phyloP scores from a whole-genome alignment of 345 rosid genomes.

The Gossypium arboreum region DNA sequence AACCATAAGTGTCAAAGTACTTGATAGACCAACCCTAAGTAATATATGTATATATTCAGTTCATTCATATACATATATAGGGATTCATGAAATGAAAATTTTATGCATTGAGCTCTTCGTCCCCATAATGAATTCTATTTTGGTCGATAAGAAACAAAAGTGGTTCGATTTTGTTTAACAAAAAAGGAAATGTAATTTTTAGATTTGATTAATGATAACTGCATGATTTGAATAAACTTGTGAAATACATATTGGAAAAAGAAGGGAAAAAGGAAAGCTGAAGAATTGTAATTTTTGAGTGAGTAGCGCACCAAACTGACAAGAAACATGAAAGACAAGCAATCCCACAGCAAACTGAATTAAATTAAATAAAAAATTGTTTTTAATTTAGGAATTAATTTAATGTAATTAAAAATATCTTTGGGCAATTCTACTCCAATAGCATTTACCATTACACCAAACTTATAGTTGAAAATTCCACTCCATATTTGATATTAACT shows the following conservation, averaged over 20 bases:
- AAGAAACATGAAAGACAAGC: slow-evolving; percentile 1
- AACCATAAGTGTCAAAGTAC: too few species aligned
- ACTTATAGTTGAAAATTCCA: too few species aligned
- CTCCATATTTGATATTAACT: too few species aligned
- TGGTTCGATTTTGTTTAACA: not conserved
- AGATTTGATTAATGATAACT: not conserved
- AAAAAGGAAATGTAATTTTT: not conserved
- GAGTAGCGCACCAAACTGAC: not conserved
- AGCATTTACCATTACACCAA: too few species aligned
- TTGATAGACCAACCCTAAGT: too few species aligned
- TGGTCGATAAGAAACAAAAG: not conserved
- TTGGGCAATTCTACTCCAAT: too few species aligned
- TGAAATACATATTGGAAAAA: not conserved
- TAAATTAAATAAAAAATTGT: too few species aligned
- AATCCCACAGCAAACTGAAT: not conserved
- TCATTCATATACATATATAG: too few species aligned
- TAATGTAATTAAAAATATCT: too few species aligned
- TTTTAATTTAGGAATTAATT: too few species aligned
- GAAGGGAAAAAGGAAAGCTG: not conserved
- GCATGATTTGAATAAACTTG: not conserved
- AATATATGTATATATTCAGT: too few species aligned
- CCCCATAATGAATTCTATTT: not conserved
- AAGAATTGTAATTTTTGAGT: not conserved
- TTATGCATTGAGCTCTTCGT: not conserved
- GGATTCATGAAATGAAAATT: too few species aligned